A percentile compares a stretch with the other conserved stretches of the same genome.
Evolutionary conservation across 495 filamentous ascomycete species (phyloP).

Genomic region (Clohesyomyces aquaticus): DNA sequence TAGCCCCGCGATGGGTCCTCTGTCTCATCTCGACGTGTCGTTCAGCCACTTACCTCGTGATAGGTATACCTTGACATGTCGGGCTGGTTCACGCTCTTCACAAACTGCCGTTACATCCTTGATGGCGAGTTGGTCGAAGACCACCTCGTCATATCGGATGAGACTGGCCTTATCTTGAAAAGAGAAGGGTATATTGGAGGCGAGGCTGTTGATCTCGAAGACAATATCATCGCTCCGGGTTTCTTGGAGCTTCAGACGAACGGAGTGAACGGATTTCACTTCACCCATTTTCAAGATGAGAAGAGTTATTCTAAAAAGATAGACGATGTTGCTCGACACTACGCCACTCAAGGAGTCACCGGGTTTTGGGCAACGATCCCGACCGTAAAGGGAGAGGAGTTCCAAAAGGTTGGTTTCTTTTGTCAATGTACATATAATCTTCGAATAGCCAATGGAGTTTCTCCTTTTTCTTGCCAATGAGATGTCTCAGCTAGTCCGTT

Average conservation of each 20-base stretch:
- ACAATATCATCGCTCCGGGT: constrained; percentile 48
- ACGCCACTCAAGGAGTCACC: constrained; percentile 49
- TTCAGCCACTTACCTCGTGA: neutral
- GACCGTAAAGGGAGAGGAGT: constrained; percentile 46
- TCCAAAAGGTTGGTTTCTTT: constrained; percentile 43
- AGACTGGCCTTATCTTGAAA: constrained; percentile 47
- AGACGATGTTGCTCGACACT: constrained; percentile 43
- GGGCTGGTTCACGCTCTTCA: constrained; percentile 49
- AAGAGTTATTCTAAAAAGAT: constrained; percentile 43
- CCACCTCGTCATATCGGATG: constrained; percentile 46
- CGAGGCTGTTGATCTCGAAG: constrained; percentile 50
- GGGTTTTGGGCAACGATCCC: constrained; percentile 51
- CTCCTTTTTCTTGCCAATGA: no score
- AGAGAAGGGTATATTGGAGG: constrained; percentile 49
- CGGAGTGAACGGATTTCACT: constrained; percentile 50
- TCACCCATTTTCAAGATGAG: constrained; percentile 48
- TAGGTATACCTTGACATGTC: constrained; percentile 34
- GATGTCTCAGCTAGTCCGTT: neutral
- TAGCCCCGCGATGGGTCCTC: neutral
- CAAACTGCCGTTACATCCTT: constrained; percentile 51
- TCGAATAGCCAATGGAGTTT: no score
- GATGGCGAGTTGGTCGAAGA: constrained; percentile 49
- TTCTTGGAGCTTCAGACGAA: constrained; percentile 51
- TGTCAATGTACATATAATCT: neutral
- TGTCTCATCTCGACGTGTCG: neutral